A percentile compares a stretch with the other conserved stretches of the same genome.
Conservation (phyloP, 345 rosid genomes). For the Carallia brachiata region DNA sequence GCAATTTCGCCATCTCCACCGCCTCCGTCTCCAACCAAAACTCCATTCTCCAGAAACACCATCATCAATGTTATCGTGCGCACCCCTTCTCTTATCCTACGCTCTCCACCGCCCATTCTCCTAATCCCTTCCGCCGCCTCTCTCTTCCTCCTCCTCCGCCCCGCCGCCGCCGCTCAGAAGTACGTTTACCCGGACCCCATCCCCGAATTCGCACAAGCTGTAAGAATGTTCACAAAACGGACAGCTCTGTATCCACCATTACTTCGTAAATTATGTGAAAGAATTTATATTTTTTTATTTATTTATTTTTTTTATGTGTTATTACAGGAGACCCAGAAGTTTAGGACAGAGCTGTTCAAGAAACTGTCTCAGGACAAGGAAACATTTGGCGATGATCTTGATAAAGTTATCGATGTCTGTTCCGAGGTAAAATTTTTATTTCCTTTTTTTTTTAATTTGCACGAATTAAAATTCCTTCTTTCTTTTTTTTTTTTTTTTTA, state of each 20-base stretch:
- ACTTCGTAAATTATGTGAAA: no score
- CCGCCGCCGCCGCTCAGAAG: slow-evolving; percentile 21
- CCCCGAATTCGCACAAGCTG: slow-evolving; percentile 41
- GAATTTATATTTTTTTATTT: not conserved
- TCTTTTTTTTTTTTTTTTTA: not conserved
- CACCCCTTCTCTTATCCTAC: slow-evolving; percentile 16
- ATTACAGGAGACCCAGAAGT: slow-evolving; percentile 44
- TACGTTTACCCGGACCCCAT: slow-evolving; percentile 44
- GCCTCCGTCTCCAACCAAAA: slow-evolving; percentile 39
- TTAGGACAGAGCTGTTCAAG: slow-evolving; percentile 38
- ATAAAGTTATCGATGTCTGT: slow-evolving; percentile 33
- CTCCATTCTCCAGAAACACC: not conserved
- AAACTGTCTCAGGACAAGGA: slow-evolving; percentile 39
- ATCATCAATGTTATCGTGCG: slow-evolving; percentile 8
- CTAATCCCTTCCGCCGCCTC: not conserved
- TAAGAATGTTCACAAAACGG: slow-evolving; percentile 8
- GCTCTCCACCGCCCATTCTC: slow-evolving; percentile 5
- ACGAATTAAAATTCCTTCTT: no score
- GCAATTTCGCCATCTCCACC: not conserved
- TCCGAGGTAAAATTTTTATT: slow-evolving; percentile 28
- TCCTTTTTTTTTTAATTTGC: not conserved
- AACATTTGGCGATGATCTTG: slow-evolving; percentile 40
- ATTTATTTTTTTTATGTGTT: not conserved
- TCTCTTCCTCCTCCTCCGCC: slow-evolving; percentile 1
- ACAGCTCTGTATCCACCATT: not conserved